Conservation (phyloP, 2,329 filamentous ascomycete genomes). For the Hypoxylon sp. region DNA sequence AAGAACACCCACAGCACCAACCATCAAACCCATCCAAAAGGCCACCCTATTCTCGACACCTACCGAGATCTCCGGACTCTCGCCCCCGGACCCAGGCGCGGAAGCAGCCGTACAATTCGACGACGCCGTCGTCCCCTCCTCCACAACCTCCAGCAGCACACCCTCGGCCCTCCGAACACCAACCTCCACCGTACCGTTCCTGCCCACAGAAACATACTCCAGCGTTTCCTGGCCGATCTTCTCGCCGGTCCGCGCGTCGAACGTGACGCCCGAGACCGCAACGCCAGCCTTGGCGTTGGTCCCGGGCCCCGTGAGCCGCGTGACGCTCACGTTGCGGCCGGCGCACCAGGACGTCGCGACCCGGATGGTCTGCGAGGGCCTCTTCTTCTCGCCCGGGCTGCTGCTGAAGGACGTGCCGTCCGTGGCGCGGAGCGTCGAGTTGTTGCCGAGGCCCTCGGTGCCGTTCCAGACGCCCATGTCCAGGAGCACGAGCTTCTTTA, state of each 20-base stretch:
- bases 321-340: constrained; percentile 36
- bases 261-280: constrained; percentile 45
- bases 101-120: not conserved
- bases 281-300: constrained; percentile 50
- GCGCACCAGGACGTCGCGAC: constrained; percentile 46
- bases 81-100: not conserved
- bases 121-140: not conserved
- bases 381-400: constrained; percentile 39
- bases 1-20: constrained; percentile 7
- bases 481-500: constrained; percentile 48
- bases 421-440: constrained; percentile 46
- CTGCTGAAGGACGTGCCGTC: constrained; percentile 46
- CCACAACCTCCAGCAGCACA: constrained; percentile 44
- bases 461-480: constrained; percentile 51
- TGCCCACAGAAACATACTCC: constrained; percentile 42
- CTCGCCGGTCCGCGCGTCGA: constrained; percentile 43
- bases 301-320: constrained; percentile 45
- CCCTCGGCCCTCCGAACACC: constrained; percentile 44
- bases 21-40: constrained; percentile 14
- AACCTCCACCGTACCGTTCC: constrained; percentile 40
- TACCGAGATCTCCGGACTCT: constrained; percentile 7
- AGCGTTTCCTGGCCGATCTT: constrained; percentile 30
- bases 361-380: constrained; percentile 40
- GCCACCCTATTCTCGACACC: constrained; percentile 1
- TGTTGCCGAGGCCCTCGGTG: constrained; percentile 47